A percentile compares a stretch with the other conserved stretches of the same genome.
These are phyloP conservation scores for Bacidia rubella DNA, from an alignment of 495 filamentous ascomycete genomes.

Conservation along the genomic window DNA sequence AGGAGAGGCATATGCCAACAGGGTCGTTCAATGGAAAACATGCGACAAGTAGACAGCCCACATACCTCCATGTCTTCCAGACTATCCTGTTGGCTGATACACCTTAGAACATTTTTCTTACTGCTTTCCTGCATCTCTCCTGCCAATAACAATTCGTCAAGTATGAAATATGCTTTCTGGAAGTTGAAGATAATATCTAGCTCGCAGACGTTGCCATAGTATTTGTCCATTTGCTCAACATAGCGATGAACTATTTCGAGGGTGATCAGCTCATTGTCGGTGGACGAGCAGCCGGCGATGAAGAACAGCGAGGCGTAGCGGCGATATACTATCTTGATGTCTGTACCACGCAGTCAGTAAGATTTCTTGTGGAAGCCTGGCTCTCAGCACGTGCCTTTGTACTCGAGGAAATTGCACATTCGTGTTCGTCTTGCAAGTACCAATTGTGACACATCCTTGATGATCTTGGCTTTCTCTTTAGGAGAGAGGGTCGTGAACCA, in stretches of 20 bases:
- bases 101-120: constrained; percentile 94
- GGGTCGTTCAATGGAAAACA: neutral
- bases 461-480: constrained; percentile 98
- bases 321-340: constrained; percentile 95
- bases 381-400: constrained; percentile 63
- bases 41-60: constrained; percentile 14
- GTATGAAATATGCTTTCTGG: constrained; percentile 97
- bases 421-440: constrained; percentile 88
- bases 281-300: constrained; percentile 88
- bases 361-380: neutral
- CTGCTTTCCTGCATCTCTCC: constrained; percentile 98
- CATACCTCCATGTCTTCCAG: constrained; percentile 96
- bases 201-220: constrained; percentile 99
- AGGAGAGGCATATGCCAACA: neutral
- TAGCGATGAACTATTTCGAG: constrained; percentile 98
- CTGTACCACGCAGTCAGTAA: constrained; percentile 30
- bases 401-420: constrained; percentile 99
- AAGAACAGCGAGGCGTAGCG: constrained; percentile 98
- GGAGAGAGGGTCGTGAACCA: constrained; percentile 98
- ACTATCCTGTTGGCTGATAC: constrained; percentile 88
- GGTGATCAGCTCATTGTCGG: constrained; percentile 95
- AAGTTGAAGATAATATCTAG: constrained; percentile 99
- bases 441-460: constrained; percentile 98
- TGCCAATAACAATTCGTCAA: constrained; percentile 89
- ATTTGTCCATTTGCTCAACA: constrained; percentile 99